These are phyloP conservation scores for Syncephalastrum racemosum DNA, from an alignment of 371 early-diverging fungal species.

Conservation along the genomic window DNA sequence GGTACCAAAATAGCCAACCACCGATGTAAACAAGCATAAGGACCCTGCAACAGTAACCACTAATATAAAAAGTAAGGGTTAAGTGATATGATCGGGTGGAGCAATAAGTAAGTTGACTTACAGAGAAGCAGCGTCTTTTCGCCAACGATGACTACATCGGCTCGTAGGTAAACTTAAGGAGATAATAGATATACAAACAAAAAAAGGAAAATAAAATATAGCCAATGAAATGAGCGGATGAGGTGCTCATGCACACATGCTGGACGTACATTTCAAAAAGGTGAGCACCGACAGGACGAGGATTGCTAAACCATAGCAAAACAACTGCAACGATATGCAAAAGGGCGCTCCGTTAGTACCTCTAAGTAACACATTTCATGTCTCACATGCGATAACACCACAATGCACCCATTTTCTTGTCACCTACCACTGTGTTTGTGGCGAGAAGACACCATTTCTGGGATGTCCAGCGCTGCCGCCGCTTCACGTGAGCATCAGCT, in stretches of 20 bases:
- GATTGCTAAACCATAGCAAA: constrained; percentile 39
- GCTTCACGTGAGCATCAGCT: constrained; percentile 28
- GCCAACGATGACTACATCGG: constrained; percentile 46
- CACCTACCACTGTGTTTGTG: constrained; percentile 50
- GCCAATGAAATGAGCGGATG: constrained; percentile 11
- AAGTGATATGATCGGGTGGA: neutral
- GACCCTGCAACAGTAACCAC: constrained; percentile 51
- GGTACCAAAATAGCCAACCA: constrained; percentile 57
- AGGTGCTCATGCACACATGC: neutral
- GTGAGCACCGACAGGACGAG: constrained; percentile 37
- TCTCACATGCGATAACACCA: neutral
- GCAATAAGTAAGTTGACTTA: constrained; percentile 21
- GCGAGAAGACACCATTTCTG: constrained; percentile 55
- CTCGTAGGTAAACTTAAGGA: constrained; percentile 38
- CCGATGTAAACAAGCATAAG: constrained; percentile 45
- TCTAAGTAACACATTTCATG: constrained; percentile 5
- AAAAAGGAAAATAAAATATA: neutral
- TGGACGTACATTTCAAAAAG: constrained; percentile 41
- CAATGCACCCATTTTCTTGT: neutral
- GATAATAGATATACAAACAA: constrained; percentile 5
- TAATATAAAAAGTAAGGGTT: constrained; percentile 10
- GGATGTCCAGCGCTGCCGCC: constrained; percentile 51
- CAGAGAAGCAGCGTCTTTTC: constrained; percentile 42
- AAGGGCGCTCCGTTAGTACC: neutral
- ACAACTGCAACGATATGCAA: constrained; percentile 28